Base-by-base conservation (phyloP, 805 yeast genomes). In the Wickerhamiella slavikovae region DNA sequence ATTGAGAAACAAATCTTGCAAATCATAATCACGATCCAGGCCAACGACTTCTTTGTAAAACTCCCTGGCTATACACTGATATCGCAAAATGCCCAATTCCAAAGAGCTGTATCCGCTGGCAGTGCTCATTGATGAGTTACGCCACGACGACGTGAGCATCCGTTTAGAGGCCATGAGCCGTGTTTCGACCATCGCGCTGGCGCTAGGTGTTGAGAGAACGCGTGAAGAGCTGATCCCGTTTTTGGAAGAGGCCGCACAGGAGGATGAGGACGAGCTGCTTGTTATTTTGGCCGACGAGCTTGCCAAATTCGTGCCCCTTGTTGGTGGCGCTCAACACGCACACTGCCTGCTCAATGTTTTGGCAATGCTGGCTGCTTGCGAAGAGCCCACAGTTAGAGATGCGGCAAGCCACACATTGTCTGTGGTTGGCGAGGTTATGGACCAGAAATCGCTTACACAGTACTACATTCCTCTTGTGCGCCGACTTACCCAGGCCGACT, bases 251-350 rank as follows among this genome's bases (percentile, higher is more conserved):
- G 53, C 41, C 14, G 51, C 55, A 9, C 52, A 51, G 40, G 99
- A 89, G 44, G 99, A 91, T 50, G 99, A 89, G 55, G 99, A 89
- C 53, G 99, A 89, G 55, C 93, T 89, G 5, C 74, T 85, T 53
- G 79, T 94, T 2, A 85, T 82, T 14, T 64, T 91, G 38, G 95
- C 95, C 3, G 79, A 75, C 42, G 85, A 83, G 58, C 57, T 89
- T 42, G 93, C 92, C 28, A 66, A 68, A 33, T 85, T 89, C 50
- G 70, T 82, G 21, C 92, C 94, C 4, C 66, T 70, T 35, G 70
- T 89, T 33, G 99, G 98, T 28, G 98, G 98, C 33, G 41, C 65
- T 9, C 62, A 67, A 36, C 61, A 60, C 45, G 77, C 78, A 7
- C 58, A 68, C 19, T 45, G 64, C 24, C 49, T 76, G 29, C 53